A percentile compares a stretch with the other conserved stretches of the same genome.
phyloP scores from a whole-genome alignment of 768 basidiomycete genomes.

The Sistotremastrum suecicum region DNA sequence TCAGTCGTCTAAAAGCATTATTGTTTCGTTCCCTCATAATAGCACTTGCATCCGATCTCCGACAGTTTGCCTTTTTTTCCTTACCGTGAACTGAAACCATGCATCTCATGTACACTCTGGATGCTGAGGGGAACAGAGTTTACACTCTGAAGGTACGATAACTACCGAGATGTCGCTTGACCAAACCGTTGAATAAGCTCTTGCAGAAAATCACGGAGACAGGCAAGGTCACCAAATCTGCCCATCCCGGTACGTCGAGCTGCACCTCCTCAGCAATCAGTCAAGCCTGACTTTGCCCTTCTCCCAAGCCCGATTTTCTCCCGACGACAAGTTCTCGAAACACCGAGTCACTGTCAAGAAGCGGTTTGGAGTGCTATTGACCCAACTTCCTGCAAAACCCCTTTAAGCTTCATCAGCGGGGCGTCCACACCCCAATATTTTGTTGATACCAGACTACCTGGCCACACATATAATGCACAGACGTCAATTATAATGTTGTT shows the following conservation, averaged over 20 bases:
- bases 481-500: no score
- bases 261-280: not conserved
- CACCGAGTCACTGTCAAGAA: slow-evolving; percentile 97
- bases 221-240: slow-evolving; percentile 85
- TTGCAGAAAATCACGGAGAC: slow-evolving; percentile 68
- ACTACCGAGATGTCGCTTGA: not conserved
- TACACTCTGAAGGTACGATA: slow-evolving; percentile 81
- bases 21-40: no score
- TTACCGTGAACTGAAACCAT: slow-evolving; percentile 28
- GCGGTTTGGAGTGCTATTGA: slow-evolving; percentile 76
- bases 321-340: slow-evolving; percentile 97
- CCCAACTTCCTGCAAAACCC: slow-evolving; percentile 81
- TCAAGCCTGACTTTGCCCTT: not conserved
- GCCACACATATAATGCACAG: no score
- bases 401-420: slow-evolving; percentile 32
- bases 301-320: slow-evolving; percentile 81
- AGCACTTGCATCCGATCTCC: no score
- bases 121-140: slow-evolving; percentile 60
- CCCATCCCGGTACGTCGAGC: slow-evolving; percentile 72
- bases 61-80: not conserved
- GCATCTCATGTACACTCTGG: slow-evolving; percentile 95
- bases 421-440: no score
- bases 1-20: no score
- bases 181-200: not conserved
- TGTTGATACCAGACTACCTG: no score